Base-by-base conservation (phyloP, 345 rosid species). In the Camelina hispida region DNA sequence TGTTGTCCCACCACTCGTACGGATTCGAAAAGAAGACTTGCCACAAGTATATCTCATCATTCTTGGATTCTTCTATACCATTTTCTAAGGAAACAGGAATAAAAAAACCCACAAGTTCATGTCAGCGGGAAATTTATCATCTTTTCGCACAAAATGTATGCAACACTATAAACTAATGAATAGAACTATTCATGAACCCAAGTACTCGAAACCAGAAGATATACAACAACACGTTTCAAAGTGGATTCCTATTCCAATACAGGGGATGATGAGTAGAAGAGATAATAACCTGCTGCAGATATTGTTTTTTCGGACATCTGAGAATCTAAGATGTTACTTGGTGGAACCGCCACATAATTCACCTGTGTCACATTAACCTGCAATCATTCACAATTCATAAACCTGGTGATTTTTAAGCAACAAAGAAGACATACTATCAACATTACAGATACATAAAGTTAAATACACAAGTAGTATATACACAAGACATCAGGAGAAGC, bases 1-100 rank as follows among this genome's bases (percentile, higher is more conserved):
- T 86, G 51, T 85, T 82, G 79, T 93, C 96, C 91, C 90, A 93
- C 98, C 98, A 91, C 59, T 87, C 93, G n/a, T 66, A 50, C 22
- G 93, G 96, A 68, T 73, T 88, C 62, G 76, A 44, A 56, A 93
- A 93, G 74, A 84, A 88, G 66, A 85, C 77, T 66, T 93, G 95
- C 98, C 98, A 90, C 80, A 90, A 79, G 73, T 86, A 79, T 20
- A 88, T 74, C 28, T 59, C 54, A 57, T 73, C 66, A 46, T 79
- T 80, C 73, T 78, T 59, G 5, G 54, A 43, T 16, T 76, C 69
- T 43, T 76, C 57, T 8, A 46, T 37, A 23, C 2, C 71, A 62
- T 68, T 63, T 68, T 46, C 54, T 58, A 46, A 69, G 32, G 15
- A 50, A 62, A 51, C 70, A 62, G 35, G 30, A 28, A 28, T 28